These are phyloP conservation scores for Goffeauzyma gilvescens DNA, from an alignment of 768 basidiomycete genomes.

Conservation along the genomic window DNA sequence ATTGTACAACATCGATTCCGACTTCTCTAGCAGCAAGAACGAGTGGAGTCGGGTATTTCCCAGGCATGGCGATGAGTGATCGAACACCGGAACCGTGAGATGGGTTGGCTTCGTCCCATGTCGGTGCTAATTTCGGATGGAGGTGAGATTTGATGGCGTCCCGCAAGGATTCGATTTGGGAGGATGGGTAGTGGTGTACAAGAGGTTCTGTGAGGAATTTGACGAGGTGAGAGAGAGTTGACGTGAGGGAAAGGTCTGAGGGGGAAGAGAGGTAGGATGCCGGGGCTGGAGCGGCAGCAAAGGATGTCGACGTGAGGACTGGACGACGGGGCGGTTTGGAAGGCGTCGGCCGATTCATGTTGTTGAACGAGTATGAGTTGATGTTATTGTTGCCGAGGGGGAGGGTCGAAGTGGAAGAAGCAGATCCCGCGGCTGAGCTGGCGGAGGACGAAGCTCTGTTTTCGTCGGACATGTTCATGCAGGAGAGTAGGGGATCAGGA, in stretches of 20 bases:
- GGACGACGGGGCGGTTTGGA: no score
- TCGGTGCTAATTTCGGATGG: conserved; percentile 10
- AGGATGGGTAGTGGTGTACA: conserved; percentile 15
- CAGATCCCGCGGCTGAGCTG: no score
- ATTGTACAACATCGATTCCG: conserved; percentile 17
- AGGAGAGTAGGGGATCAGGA: no score
- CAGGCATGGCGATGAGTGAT: conserved; percentile 22
- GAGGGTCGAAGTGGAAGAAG: no score
- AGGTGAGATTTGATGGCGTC: conserved; percentile 12
- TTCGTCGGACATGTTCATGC: background rate
- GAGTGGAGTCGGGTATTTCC: conserved; percentile 19
- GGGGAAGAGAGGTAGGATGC: conserved; percentile 5
- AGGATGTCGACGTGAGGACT: background rate
- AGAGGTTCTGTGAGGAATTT: conserved; percentile 21
- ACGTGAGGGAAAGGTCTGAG: conserved; percentile 16
- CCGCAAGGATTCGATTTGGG: conserved; percentile 13
- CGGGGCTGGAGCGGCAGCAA: background rate
- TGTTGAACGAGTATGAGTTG: no score
- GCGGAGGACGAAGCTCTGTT: no score
- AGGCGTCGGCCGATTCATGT: no score
- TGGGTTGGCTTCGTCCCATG: conserved; percentile 25
- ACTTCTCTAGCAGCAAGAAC: conserved; percentile 13
- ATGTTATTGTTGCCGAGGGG: no score
- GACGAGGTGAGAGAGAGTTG: conserved; percentile 19
- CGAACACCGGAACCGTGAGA: conserved; percentile 23